Evolutionary conservation across 306 rosid genomes (phyloP).

Genomic region (Mucuna pruriens): DNA sequence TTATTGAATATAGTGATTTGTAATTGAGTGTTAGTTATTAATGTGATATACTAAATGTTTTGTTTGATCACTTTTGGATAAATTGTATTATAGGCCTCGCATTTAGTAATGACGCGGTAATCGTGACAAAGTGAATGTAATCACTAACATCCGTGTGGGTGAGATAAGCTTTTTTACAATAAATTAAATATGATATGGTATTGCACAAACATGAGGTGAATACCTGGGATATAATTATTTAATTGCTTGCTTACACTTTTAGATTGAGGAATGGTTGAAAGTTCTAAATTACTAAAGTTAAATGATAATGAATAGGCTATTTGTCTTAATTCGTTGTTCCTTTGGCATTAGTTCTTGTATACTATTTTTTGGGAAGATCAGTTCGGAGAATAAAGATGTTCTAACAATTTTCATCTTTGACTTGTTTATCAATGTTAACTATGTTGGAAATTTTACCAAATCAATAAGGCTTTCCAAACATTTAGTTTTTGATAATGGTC

Average conservation of each 20-base stretch:
- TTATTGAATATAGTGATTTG: no score
- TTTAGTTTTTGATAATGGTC: neutral
- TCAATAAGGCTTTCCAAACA: neutral
- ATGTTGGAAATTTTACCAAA: neutral
- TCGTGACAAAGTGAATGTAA: neutral
- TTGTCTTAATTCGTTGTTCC: neutral
- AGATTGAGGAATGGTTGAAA: constrained; percentile 8
- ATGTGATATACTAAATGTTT: neutral
- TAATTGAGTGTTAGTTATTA: no score
- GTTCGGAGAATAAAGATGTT: neutral
- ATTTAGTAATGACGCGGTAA: neutral
- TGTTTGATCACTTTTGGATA: neutral
- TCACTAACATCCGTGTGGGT: neutral
- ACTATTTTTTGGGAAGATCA: constrained; percentile 4
- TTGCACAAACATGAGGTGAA: neutral
- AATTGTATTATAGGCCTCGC: neutral
- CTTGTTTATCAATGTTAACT: neutral
- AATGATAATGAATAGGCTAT: neutral
- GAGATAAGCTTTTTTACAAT: neutral
- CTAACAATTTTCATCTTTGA: neutral
- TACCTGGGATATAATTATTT: neutral
- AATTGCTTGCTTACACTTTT: neutral
- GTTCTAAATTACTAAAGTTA: neutral
- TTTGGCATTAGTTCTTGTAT: constrained; percentile 18
- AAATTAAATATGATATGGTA: neutral